These are phyloP conservation scores for Cutaneotrichosporon spelunceum DNA, from an alignment of 1,284 basidiomycete genomes.

Conservation along the genomic window DNA sequence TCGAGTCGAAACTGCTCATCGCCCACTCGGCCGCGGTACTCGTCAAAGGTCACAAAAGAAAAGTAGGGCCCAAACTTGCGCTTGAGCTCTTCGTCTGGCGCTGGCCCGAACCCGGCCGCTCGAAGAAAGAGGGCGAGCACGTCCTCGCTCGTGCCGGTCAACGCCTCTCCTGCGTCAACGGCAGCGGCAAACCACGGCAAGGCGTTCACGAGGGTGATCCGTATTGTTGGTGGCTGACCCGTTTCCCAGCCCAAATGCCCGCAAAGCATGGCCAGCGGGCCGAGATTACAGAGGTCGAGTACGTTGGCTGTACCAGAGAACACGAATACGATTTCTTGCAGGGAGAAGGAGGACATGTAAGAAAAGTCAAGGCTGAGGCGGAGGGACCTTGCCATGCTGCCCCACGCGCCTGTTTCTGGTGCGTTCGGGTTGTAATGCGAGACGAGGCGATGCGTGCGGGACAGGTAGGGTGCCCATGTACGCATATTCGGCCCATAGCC, in stretches of 20 bases:
- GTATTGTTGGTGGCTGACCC: not conserved
- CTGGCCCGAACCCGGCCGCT: not conserved
- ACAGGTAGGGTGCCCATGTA: not conserved
- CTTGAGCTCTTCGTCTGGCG: not conserved
- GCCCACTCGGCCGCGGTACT: not conserved
- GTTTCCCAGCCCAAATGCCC: not conserved
- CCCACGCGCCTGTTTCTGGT: not conserved
- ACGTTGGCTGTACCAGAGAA: not conserved
- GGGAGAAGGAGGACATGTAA: not conserved
- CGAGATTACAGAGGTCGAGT: not conserved
- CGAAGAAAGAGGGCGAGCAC: not conserved
- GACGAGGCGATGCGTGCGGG: not conserved
- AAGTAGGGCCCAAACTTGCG: not conserved
- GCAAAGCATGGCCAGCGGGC: not conserved
- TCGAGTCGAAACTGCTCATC: not conserved
- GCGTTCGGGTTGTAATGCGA: not conserved
- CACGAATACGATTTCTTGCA: not conserved
- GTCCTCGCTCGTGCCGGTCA: not conserved
- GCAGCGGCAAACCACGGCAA: not conserved
- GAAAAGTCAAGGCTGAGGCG: too few species aligned
- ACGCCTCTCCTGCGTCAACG: not conserved
- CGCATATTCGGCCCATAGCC: not conserved
- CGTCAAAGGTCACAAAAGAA: not conserved
- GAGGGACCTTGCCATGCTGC: not conserved
- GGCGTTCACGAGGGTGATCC: not conserved